A percentile compares a stretch with the other conserved stretches of the same genome.
phyloP scores from a whole-genome alignment of 352 stramenopile species.

The Phytophthora ramorum region DNA sequence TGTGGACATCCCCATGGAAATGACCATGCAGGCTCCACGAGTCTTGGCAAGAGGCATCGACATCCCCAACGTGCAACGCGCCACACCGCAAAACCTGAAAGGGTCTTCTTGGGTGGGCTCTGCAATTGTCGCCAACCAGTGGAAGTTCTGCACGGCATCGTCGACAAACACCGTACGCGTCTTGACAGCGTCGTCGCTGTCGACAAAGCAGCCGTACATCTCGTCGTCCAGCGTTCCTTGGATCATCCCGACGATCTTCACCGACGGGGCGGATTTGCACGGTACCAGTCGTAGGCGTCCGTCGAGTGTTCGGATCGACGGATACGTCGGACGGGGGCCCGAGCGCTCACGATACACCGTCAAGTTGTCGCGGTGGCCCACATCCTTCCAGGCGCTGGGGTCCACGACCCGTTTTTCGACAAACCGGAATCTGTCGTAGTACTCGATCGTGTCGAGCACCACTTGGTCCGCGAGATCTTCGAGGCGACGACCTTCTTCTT shows the following conservation, averaged over 20 bases:
- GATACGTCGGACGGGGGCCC: conserved; percentile 32
- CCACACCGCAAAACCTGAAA: conserved; percentile 65
- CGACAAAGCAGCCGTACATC: conserved; percentile 60
- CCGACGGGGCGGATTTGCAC: conserved; percentile 40
- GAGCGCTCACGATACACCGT: conserved; percentile 52
- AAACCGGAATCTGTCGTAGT: conserved; percentile 47
- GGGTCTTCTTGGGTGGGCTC: conserved; percentile 53
- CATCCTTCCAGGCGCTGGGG: conserved; percentile 49
- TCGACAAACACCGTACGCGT: conserved; percentile 38
- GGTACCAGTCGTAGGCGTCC: conserved; percentile 31
- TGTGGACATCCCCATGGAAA: conserved; percentile 51
- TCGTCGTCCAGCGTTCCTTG: conserved; percentile 49
- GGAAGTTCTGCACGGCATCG: conserved; percentile 44
- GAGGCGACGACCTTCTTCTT: conserved; percentile 28
- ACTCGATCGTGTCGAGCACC: conserved; percentile 47
- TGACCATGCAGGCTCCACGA: conserved; percentile 50
- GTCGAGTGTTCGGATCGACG: conserved; percentile 43
- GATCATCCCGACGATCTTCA: conserved; percentile 47
- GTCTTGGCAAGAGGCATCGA: conserved; percentile 41
- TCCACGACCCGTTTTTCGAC: conserved; percentile 43
- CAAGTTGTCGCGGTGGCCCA: conserved; percentile 53
- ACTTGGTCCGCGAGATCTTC: conserved; percentile 42
- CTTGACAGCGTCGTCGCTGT: conserved; percentile 48
- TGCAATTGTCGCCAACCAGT: conserved; percentile 48
- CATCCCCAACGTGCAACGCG: conserved; percentile 42